Evolutionary conservation across 129 eudicot species (phyloP), one percentile per base, ranked within the genome.

Genomic region (Helichrysum umbraculigerum): DNA sequence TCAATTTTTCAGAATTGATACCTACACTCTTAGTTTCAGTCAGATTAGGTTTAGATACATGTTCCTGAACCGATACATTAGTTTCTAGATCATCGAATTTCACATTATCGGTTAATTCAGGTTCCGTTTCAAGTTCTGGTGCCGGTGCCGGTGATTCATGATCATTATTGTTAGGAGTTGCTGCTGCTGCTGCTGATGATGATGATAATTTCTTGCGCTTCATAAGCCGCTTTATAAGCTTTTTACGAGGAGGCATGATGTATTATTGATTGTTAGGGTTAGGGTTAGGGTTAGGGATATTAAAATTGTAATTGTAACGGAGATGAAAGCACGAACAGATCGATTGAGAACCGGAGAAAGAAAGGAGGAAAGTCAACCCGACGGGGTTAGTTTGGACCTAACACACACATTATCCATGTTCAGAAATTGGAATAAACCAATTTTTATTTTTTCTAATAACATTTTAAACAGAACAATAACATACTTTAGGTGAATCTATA

Each of bases 131-230:
- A 47, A 35, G 47, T 69, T 63, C 50, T 29, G 76, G 67, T 62
- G 58, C 30, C 50, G 76, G 67, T 62, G 58, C 30, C 50, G 73
- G 42, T 50, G 42, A 77, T 65, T 77, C 71, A 50, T 77, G 83
- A 66, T 58, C 15, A 28, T 0, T 16, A 51, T 41, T 35, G 19
- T 44, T 33, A 10, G 83, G 19, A n/a, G n/a, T n/a, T n/a, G n/a
- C n/a, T 71, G 77, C 5, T 63, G 73, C 5, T 56, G 28, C 0
- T 25, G 28, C 0, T 32, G 34, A 2, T 32, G 62, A 56, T 56
- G 22, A 52, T 52, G 4, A 16, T 6, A n/a, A 57, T 57, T 57
- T n/a, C 21, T 57, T 57, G 2, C 52, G 52, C 52, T 44, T 44
- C 11, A 44, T 5, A 44, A 44, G 52, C 52, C 52, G 52, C 52